phyloP scores from a whole-genome alignment of 768 basidiomycete species.

The Pleurotus djamor region DNA sequence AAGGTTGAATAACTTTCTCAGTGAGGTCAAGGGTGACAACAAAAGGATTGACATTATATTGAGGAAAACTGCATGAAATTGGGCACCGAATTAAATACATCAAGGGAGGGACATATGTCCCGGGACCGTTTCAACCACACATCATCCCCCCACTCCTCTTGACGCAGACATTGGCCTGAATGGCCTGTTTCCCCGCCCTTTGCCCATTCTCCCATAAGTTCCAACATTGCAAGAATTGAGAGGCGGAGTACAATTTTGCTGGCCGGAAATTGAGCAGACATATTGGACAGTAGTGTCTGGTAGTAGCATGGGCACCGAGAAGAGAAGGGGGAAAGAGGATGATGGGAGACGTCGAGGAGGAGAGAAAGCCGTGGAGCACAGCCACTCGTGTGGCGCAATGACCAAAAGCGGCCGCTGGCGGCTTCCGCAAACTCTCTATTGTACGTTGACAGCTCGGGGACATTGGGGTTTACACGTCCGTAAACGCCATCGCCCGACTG shows the following conservation, averaged over 20 bases:
- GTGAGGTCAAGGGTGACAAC: slow-evolving; percentile 8
- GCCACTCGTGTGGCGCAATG: not conserved
- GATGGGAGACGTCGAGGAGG: not conserved
- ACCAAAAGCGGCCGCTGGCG: not conserved
- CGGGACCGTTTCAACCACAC: not conserved
- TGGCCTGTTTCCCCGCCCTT: not conserved
- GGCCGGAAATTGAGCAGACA: not conserved
- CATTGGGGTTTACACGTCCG: too few relatives aligned
- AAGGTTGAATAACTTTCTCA: not conserved
- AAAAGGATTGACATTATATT: not conserved
- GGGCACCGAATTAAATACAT: not conserved
- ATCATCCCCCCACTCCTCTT: not conserved
- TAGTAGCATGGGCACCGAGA: not conserved
- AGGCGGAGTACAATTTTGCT: not conserved
- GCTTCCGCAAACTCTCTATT: not conserved
- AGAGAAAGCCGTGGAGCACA: not conserved
- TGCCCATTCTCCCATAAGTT: not conserved
- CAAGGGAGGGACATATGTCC: not conserved
- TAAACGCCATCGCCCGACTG: too few relatives aligned
- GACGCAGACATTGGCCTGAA: not conserved
- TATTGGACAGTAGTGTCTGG: not conserved
- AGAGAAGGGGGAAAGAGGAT: not conserved
- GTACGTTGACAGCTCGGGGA: too few relatives aligned
- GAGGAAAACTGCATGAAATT: not conserved
- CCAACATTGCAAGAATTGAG: not conserved